These are phyloP conservation scores for Cytospora paraplurivora DNA, from an alignment of 2,329 filamentous ascomycete species.

Conservation along the genomic window DNA sequence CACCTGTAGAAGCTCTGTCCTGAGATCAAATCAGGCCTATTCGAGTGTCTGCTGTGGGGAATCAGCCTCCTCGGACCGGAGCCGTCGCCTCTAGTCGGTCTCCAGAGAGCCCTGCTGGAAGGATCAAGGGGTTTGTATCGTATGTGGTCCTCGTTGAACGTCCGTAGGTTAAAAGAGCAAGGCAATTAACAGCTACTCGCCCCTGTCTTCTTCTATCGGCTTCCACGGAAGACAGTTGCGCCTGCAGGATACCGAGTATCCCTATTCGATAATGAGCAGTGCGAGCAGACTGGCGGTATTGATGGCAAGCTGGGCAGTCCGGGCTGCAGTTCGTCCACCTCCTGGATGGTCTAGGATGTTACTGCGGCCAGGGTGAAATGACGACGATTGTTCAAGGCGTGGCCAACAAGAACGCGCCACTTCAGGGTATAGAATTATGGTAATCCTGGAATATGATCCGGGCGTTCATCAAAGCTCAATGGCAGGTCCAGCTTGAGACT, in stretches of 20 bases:
- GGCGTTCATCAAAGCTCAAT: conserved; percentile 2
- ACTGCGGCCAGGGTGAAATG: background rate
- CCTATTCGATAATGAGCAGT: background rate
- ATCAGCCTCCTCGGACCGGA: conserved; percentile 9
- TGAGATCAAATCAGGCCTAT: conserved; percentile 6
- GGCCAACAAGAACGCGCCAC: conserved; percentile 1
- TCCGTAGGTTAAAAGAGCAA: conserved; percentile 2
- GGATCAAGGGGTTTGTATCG: conserved; percentile 2
- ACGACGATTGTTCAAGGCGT: background rate
- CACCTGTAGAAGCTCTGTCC: conserved; percentile 23
- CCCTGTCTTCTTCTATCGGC: conserved; percentile 24
- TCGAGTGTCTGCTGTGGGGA: conserved; percentile 2
- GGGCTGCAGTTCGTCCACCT: conserved; percentile 15
- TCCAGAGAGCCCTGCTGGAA: conserved; percentile 1
- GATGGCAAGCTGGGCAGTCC: conserved; percentile 3
- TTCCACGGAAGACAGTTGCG: conserved; percentile 17
- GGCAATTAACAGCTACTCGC: conserved; percentile 16
- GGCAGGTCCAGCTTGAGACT: conserved; percentile 5
- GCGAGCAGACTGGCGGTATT: conserved; percentile 11
- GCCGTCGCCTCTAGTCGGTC: conserved; percentile 9
- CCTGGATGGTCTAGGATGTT: conserved; percentile 6
- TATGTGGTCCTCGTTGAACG: background rate
- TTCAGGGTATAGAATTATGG: background rate
- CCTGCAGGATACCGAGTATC: conserved; percentile 13
- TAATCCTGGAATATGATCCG: conserved; percentile 10